phyloP scores from a whole-genome alignment of 495 filamentous ascomycete species.

The Lindgomyces ingoldianus region DNA sequence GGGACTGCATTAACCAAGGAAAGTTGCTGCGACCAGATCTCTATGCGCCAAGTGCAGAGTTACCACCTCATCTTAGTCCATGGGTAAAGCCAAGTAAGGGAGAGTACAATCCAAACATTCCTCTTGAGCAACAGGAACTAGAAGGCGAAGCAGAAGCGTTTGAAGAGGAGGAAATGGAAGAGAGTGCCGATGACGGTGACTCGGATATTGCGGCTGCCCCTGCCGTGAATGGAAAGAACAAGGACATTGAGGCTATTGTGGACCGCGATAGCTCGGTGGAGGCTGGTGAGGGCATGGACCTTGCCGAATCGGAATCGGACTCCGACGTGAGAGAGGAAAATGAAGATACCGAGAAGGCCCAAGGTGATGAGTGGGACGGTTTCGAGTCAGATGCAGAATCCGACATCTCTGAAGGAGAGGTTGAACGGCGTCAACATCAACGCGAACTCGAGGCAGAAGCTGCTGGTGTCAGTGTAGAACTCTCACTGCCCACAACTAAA shows the following conservation, averaged over 20 bases:
- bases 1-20: constrained; percentile 91
- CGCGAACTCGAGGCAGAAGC: constrained; percentile 91
- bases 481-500: constrained; percentile 15
- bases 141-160: constrained; percentile 77
- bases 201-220: constrained; percentile 46
- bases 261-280: constrained; percentile 49
- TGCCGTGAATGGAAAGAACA: constrained; percentile 39
- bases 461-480: constrained; percentile 55
- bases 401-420: constrained; percentile 52
- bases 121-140: constrained; percentile 73
- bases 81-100: constrained; percentile 87
- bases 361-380: constrained; percentile 43
- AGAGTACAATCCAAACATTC: constrained; percentile 82
- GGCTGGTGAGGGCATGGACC: constrained; percentile 59
- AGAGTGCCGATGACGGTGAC: constrained; percentile 51
- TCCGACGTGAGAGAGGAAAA: constrained; percentile 53
- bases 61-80: constrained; percentile 93
- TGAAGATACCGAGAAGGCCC: constrained; percentile 43
- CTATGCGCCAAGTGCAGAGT: constrained; percentile 82
- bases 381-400: constrained; percentile 55
- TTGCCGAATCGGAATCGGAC: constrained; percentile 52
- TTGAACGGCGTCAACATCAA: constrained; percentile 65
- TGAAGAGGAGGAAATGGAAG: constrained; percentile 62
- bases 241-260: constrained; percentile 33
- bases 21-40: constrained; percentile 83